Conservation (phyloP, 2,329 filamentous ascomycete genomes). For the Cryphonectria japonica region DNA sequence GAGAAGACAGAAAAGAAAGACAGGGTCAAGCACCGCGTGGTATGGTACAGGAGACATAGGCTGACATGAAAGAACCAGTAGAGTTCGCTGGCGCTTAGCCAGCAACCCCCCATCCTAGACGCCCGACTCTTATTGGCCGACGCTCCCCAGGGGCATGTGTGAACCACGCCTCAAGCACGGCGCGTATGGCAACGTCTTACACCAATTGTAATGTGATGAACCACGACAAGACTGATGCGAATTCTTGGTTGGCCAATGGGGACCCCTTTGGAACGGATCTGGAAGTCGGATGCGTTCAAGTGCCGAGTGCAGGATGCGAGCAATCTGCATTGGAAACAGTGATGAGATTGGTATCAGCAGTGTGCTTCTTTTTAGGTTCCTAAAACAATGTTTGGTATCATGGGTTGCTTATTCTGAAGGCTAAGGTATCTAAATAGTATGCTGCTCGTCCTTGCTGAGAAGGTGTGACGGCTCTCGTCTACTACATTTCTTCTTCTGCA, state of each 20-base stretch:
- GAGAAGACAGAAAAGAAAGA: not conserved
- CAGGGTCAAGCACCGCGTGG: not conserved
- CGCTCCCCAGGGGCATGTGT: slow-evolving; percentile 20
- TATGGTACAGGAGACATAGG: too few species aligned
- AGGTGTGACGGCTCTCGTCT: slow-evolving; percentile 1
- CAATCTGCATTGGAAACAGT: slow-evolving; percentile 23
- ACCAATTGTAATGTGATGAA: slow-evolving; percentile 19
- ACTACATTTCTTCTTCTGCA: slow-evolving; percentile 15
- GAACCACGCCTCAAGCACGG: slow-evolving; percentile 23
- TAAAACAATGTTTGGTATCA: slow-evolving; percentile 12
- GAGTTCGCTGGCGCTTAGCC: slow-evolving; percentile 22
- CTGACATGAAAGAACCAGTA: too few species aligned
- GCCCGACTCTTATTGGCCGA: slow-evolving; percentile 12
- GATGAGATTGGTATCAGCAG: slow-evolving; percentile 10
- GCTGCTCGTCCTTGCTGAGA: slow-evolving; percentile 9
- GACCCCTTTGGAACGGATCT: not conserved
- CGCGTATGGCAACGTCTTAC: slow-evolving; percentile 24
- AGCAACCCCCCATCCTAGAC: slow-evolving; percentile 2
- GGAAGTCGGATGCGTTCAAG: slow-evolving; percentile 13
- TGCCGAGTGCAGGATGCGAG: slow-evolving; percentile 25
- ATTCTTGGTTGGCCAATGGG: slow-evolving; percentile 20
- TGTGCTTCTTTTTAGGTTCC: not conserved
- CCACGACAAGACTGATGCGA: slow-evolving; percentile 13
- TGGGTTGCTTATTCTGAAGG: slow-evolving; percentile 17
- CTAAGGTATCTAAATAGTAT: slow-evolving; percentile 27